Evolutionary conservation across 2,329 filamentous ascomycete species (phyloP).

Genomic region (Fusarium euwallaceae): DNA sequence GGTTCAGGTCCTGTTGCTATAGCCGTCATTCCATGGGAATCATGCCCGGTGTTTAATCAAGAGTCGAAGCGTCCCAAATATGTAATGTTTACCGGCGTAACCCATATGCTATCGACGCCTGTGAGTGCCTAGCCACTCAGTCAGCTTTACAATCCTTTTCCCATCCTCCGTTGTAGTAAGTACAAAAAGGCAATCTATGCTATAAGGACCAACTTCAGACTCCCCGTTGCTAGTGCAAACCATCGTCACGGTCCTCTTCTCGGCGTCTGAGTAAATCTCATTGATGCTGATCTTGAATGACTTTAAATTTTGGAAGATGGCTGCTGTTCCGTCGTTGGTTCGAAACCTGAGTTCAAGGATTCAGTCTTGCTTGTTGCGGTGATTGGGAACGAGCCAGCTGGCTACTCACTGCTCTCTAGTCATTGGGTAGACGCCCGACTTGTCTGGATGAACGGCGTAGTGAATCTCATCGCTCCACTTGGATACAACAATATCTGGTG

Average conservation of each 20-base stretch:
- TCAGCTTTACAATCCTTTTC: constrained; percentile 3
- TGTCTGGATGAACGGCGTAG: constrained; percentile 12
- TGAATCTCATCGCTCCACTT: constrained; percentile 14
- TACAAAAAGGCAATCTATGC: constrained; percentile 9
- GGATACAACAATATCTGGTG: constrained; percentile 5
- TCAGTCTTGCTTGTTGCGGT: background rate
- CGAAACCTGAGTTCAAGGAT: background rate
- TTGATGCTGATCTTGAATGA: constrained; percentile 8
- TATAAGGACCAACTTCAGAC: constrained; percentile 6
- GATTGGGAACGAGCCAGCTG: background rate
- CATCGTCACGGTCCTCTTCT: constrained; percentile 12
- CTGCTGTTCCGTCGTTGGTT: constrained; percentile 6
- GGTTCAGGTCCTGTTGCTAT: background rate
- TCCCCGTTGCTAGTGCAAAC: constrained; percentile 8
- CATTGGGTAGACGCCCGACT: background rate
- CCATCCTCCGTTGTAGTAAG: constrained; percentile 14
- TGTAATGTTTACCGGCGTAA: background rate
- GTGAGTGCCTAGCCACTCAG: constrained; percentile 11
- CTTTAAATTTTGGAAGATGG: constrained; percentile 5
- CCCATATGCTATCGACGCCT: background rate
- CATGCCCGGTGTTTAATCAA: background rate
- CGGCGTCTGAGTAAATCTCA: constrained; percentile 9
- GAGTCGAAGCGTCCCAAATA: background rate
- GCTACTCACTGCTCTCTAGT: constrained; percentile 5
- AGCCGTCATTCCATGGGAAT: background rate